Base-by-base conservation (phyloP, 345 rosid genomes). In the Nephelium lappaceum region DNA sequence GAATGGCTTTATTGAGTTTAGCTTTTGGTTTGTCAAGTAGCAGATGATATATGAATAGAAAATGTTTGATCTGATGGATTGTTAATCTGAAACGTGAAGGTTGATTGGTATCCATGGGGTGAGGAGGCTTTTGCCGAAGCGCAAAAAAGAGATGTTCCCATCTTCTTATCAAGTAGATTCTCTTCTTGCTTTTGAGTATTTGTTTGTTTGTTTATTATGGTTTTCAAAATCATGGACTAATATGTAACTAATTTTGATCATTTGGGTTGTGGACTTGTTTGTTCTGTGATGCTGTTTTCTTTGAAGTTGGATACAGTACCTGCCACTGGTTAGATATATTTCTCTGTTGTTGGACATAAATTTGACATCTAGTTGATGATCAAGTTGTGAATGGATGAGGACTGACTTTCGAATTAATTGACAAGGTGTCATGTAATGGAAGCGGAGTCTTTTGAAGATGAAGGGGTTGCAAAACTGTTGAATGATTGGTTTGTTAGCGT, bases 401-500 rank as follows among this genome's bases (percentile, higher is more conserved):
- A 66, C 67, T 80, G 21, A 84, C 5, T 65, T 53, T 74, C 76
- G 19, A 74, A 16, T 57, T 7, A 43, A 75, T 77, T 31, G 73
- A 39, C 71, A 77, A 95, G 99, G 99, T 93, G 99, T 72, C 99
- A 95, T 88, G 99, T 90, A 62, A 93, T 95, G 98, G 97, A 95
- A 87, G 93, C 87, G 47, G 99, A 95, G 86, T 95, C 99, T 47
- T 92, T 93, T 65, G 97, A 95, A 86, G 79, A 87, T 79, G 97
- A 89, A 80, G 91, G 75, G 71, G 93, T 85, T 61, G 98, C 97
- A 14, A 92, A 91, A 83, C 82, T 90, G 83, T 84, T 95, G 86
- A 93, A 92, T 55, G 88, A 89, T 60, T 89, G 88, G 76, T 95
- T 91, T 79, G 92, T 93, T 75, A 90, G 97, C 85, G 86, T 95